A percentile compares a stretch with the other conserved stretches of the same genome.
Evolutionary conservation across 768 basidiomycete species (phyloP).

Genomic region (Boletus vermiculosoides): DNA sequence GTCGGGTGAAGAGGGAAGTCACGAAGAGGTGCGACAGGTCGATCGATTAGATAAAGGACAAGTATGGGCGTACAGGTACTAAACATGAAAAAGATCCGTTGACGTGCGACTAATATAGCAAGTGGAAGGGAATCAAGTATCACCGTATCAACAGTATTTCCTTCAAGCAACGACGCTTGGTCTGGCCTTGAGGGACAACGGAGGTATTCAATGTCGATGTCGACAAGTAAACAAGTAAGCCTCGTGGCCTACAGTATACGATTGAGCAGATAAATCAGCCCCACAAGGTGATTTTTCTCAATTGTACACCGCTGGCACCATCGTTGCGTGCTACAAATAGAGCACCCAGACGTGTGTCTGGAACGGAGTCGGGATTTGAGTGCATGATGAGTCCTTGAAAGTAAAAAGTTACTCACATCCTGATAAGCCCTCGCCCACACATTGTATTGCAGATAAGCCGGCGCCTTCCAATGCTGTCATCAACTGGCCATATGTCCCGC

Average conservation of each 20-base stretch:
- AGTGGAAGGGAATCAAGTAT: neutral
- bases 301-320: constrained; percentile 33
- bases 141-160: too few relatives aligned
- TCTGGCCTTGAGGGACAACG: neutral
- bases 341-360: constrained; percentile 42
- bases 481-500: constrained; percentile 45
- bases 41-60: constrained; percentile 1
- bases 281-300: constrained; percentile 42
- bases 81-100: neutral
- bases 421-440: constrained; percentile 28
- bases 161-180: neutral
- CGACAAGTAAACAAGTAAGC: neutral
- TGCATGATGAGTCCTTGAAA: neutral
- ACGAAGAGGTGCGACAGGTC: neutral
- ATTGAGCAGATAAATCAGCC: constrained; percentile 26
- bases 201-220: neutral
- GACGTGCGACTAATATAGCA: neutral
- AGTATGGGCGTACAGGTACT: neutral
- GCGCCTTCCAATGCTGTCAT: constrained; percentile 38
- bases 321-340: constrained; percentile 38
- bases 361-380: neutral
- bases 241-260: neutral
- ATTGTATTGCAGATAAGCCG: constrained; percentile 36
- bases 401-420: constrained; percentile 28
- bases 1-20: neutral